Evolutionary conservation across 2,329 filamentous ascomycete species (phyloP).

Genomic region (Helminthosporium solani): DNA sequence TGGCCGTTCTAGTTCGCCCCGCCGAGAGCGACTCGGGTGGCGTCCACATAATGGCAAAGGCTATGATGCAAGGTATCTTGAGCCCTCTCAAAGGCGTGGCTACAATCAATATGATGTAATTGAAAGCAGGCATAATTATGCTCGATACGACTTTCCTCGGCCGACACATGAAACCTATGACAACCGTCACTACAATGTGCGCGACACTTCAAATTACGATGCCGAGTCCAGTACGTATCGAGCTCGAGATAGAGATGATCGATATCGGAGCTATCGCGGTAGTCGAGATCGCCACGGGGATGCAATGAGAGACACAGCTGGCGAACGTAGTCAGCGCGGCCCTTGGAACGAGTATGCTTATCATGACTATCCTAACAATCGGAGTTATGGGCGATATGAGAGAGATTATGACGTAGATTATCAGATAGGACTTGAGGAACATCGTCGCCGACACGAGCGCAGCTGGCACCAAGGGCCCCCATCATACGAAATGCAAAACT

Average conservation of each 20-base stretch:
- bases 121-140: not conserved
- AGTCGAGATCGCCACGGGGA: not conserved
- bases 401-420: not conserved
- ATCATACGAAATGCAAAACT: not conserved
- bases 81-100: not conserved
- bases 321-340: not conserved
- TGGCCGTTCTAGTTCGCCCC: not conserved
- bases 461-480: too few relatives aligned
- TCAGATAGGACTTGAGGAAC: too few relatives aligned
- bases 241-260: not conserved
- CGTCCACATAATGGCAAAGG: not conserved
- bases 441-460: too few relatives aligned
- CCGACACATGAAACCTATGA: not conserved
- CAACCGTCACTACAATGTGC: not conserved
- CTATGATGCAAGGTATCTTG: not conserved
- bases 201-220: not conserved
- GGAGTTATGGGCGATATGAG: not conserved
- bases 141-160: not conserved
- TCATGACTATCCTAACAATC: not conserved
- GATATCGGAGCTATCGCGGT: not conserved
- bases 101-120: not conserved
- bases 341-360: not conserved
- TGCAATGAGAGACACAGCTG: not conserved
- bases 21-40: not conserved
- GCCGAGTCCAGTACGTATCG: not conserved